These are phyloP conservation scores for Russula earlei DNA, from an alignment of 768 basidiomycete species.

Conservation along the genomic window DNA sequence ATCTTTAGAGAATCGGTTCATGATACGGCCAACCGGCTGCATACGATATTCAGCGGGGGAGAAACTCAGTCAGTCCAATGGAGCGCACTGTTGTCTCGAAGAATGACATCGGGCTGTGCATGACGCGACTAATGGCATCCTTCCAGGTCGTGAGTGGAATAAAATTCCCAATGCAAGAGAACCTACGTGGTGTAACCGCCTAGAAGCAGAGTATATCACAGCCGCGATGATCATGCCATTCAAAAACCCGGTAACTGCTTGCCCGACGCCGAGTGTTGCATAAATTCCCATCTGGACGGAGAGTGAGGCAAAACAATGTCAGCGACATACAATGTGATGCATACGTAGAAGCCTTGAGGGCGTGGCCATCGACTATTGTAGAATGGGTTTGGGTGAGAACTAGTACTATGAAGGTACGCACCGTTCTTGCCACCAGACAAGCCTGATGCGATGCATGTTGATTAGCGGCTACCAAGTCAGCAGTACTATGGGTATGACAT, in stretches of 20 bases:
- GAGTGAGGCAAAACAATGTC: neutral
- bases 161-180: neutral
- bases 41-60: constrained; percentile 16
- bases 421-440: constrained; percentile 80
- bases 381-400: constrained; percentile 11
- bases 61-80: neutral
- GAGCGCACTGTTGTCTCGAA: constrained; percentile 70
- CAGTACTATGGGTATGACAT: constrained; percentile 19
- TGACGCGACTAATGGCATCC: constrained; percentile 56
- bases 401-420: constrained; percentile 24
- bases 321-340: constrained; percentile 21
- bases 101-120: constrained; percentile 84
- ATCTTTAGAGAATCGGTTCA: constrained; percentile 87
- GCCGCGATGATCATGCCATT: constrained; percentile 57
- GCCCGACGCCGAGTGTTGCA: constrained; percentile 58
- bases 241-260: constrained; percentile 58
- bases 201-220: constrained; percentile 72
- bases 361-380: constrained; percentile 41
- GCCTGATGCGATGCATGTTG: constrained; percentile 31
- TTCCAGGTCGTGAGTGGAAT: constrained; percentile 20
- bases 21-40: constrained; percentile 74
- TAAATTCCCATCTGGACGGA: constrained; percentile 67
- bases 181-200: constrained; percentile 48
- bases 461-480: constrained; percentile 11
- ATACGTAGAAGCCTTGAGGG: constrained; percentile 61